Evolutionary conservation across 495 filamentous ascomycete species (phyloP), one percentile per base, ranked within the genome.

Genomic region (Talaromyces wortmannii): DNA sequence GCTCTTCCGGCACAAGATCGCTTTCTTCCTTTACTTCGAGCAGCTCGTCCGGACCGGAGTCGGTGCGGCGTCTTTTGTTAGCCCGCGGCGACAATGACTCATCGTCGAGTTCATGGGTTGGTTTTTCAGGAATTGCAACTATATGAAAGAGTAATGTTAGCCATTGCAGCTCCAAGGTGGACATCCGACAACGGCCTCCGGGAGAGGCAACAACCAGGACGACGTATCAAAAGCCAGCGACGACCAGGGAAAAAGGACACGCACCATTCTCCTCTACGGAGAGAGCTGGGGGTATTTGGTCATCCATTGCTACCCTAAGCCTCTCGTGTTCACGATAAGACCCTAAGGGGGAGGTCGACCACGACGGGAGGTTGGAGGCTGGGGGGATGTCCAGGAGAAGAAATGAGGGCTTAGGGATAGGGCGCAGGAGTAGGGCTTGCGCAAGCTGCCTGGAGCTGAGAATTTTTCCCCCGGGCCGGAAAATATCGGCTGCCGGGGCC

Each of bases 321-420:
- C 69, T 57, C 56, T 56, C 16, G 66, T 63, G 57, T 72, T 65
- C 58, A 66, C 67, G 72, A 77, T 75, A 50, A 53, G 60, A 66
- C 67, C 74, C 76, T 75, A 50, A 53, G 60, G 49, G 55, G 50
- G 42, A 31, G n/a, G 29, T 11, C n/a, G 15, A 23, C 42, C 23
- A 50, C 51, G 45, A 51, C 59, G 54, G 53, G 44, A 12, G 56
- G 55, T 61, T 57, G 58, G 53, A 58, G 62, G 49, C 29, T 7
- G 18, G 50, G 18, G 50, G 57, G 59, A 65, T 61, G 65, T 75
- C 72, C 74, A 66, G 70, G 72, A 75, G 68, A 61, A 77, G 74
- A 73, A 77, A 77, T 77, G 67, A 77, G 74, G 74, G 74, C 74
- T 77, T 77, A 75, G 72, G 72, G 71, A 63, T 74, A 77, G 74